Evolutionary conservation across 2,329 filamentous ascomycete species (phyloP).

Genomic region (Knufia fluminis): DNA sequence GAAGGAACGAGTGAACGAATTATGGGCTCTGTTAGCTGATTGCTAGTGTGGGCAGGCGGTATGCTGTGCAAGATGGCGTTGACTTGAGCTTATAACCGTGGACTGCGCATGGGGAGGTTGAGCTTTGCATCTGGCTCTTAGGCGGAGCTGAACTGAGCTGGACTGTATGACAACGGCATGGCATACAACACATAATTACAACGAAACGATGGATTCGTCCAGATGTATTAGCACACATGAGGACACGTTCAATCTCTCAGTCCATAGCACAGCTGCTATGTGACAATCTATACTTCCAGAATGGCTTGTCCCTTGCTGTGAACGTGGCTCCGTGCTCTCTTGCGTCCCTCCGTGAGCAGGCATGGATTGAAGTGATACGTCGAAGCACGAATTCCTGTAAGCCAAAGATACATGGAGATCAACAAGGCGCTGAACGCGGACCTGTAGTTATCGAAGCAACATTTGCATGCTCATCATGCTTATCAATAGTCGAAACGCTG

Average conservation of each 20-base stretch:
- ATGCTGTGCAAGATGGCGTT: conserved; percentile 1
- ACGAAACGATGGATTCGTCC: neutral
- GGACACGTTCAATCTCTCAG: neutral
- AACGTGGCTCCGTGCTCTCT: neutral
- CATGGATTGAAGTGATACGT: too few species aligned
- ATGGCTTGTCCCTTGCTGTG: neutral
- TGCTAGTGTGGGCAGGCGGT: neutral
- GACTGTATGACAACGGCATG: too few species aligned
- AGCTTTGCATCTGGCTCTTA: neutral
- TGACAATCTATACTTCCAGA: neutral
- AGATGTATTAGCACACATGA: neutral
- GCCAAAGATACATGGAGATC: too few species aligned
- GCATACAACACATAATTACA: neutral
- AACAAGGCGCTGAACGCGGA: too few species aligned
- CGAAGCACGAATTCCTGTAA: too few species aligned
- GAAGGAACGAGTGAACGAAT: neutral
- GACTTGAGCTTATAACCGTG: neutral
- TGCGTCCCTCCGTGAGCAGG: too few species aligned
- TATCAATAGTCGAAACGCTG: too few species aligned
- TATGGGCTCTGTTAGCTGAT: neutral
- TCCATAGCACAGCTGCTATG: conserved; percentile 6
- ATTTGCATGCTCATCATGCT: too few species aligned
- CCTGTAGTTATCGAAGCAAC: too few species aligned
- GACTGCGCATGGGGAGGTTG: neutral
- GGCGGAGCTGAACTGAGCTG: too few species aligned